These are phyloP conservation scores for Paecilomyces sp. DNA, from an alignment of 2,329 filamentous ascomycete species.

Conservation along the genomic window DNA sequence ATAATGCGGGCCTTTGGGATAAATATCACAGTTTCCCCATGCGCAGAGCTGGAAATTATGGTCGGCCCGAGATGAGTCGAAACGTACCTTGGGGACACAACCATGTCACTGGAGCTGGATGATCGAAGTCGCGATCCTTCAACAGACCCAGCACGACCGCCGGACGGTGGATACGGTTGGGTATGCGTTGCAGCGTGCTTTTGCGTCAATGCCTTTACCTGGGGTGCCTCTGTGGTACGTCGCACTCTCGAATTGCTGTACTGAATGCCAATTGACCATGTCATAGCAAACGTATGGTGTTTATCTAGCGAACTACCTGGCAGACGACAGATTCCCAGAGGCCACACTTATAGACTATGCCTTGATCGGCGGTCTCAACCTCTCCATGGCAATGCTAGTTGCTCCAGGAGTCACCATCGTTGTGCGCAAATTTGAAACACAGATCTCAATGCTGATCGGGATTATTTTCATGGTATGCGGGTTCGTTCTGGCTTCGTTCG, in stretches of 20 bases:
- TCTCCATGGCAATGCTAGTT: conserved; percentile 18
- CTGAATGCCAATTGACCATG: neutral
- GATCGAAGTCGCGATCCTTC: too few relatives aligned
- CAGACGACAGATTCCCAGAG: conserved; percentile 6
- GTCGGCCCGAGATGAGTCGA: too few relatives aligned
- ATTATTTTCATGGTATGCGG: neutral
- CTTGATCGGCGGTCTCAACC: conserved; percentile 22
- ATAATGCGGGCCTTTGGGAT: too few relatives aligned
- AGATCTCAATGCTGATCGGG: conserved; percentile 8
- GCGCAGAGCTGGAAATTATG: too few relatives aligned
- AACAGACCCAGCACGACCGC: neutral
- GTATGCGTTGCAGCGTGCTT: conserved; percentile 18
- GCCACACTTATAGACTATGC: conserved; percentile 18
- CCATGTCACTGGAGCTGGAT: too few relatives aligned
- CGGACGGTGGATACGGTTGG: conserved; percentile 25
- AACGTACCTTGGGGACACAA: too few relatives aligned
- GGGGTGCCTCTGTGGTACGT: conserved; percentile 13
- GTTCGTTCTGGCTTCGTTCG: conserved; percentile 16
- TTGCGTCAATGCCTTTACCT: conserved; percentile 21
- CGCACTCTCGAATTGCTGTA: neutral
- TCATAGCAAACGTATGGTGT: neutral
- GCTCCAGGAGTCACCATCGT: conserved; percentile 18
- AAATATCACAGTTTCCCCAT: too few relatives aligned
- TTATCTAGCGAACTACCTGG: neutral
- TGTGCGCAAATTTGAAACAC: conserved; percentile 9